Percentiles rank a stretch among this genome's conserved stretches.
Conservation (phyloP, 1,284 basidiomycete species). For the Athelia psychrophila region DNA sequence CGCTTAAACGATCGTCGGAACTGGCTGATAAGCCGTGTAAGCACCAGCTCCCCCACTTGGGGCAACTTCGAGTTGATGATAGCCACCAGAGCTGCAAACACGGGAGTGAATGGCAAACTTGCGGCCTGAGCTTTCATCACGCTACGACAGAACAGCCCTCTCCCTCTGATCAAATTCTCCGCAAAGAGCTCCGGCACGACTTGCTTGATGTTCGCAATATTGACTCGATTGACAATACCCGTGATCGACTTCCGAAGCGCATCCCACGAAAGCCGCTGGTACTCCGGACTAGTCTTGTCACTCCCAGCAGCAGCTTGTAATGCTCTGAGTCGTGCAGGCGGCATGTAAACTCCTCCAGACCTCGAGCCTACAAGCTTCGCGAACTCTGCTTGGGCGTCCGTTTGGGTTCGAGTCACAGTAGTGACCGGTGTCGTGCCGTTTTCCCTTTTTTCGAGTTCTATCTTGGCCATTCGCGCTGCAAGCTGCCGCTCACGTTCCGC, state of each 20-base stretch:
- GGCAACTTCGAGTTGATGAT: constrained; percentile 98
- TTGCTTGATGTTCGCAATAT: constrained; percentile 94
- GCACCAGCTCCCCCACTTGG: constrained; percentile 90
- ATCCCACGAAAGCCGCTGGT: constrained; percentile 96
- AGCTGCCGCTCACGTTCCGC: constrained; percentile 78
- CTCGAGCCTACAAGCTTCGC: constrained; percentile 75
- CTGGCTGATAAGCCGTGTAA: constrained; percentile 90
- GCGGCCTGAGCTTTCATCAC: constrained; percentile 98
- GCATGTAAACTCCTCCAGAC: constrained; percentile 95
- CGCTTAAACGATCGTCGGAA: constrained; percentile 95
- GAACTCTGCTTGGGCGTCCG: constrained; percentile 77
- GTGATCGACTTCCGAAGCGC: constrained; percentile 97
- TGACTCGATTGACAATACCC: constrained; percentile 99
- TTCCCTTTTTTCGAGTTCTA: constrained; percentile 64
- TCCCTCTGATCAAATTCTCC: constrained; percentile 89
- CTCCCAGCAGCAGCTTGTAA: constrained; percentile 84
- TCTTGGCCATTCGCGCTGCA: constrained; percentile 67
- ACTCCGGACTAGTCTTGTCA: constrained; percentile 91
- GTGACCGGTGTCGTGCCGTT: constrained; percentile 47
- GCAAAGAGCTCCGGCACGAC: constrained; percentile 92
- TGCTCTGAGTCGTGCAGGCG: constrained; percentile 89
- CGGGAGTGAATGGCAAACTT: constrained; percentile 96
- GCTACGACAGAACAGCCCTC: constrained; percentile 88
- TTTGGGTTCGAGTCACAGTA: no score
- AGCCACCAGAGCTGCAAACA: constrained; percentile 92